Evolutionary conservation across 169 alveolate species (phyloP).

Genomic region (Eimeria necatrix): DNA sequence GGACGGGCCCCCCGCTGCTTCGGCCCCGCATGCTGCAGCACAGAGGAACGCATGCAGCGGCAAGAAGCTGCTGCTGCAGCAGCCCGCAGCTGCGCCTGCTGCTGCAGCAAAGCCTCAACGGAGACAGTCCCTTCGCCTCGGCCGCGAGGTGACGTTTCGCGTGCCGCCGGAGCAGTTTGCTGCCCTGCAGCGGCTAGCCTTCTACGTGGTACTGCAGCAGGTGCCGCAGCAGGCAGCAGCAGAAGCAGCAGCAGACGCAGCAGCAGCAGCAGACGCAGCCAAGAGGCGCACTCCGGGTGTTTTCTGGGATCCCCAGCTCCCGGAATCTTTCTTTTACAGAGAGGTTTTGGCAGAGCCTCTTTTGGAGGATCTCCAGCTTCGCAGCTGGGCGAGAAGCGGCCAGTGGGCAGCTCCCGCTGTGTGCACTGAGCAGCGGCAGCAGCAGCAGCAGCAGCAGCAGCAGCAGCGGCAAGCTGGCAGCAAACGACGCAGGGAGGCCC

Average conservation of each 20-base stretch:
- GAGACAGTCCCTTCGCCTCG: not conserved
- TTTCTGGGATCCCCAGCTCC: constrained; percentile 19
- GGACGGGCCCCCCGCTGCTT: too few relatives aligned
- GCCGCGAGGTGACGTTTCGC: constrained; percentile 19
- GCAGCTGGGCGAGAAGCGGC: not conserved
- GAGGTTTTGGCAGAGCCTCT: not conserved
- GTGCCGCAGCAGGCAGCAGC: not conserved
- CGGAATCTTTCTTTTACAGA: not conserved
- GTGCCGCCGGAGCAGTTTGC: constrained; percentile 36
- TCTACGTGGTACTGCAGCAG: not conserved
- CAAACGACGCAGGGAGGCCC: too few relatives aligned
- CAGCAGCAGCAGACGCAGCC: not conserved
- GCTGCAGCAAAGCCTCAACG: not conserved
- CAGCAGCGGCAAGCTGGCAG: not conserved
- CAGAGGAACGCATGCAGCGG: not conserved
- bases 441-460: constrained; percentile 17
- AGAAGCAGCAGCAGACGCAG: not conserved
- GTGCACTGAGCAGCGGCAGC: not conserved
- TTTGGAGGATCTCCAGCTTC: not conserved
- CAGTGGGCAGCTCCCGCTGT: too few relatives aligned
- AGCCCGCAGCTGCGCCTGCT: not conserved
- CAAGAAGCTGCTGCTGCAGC: not conserved
- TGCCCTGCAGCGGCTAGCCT: constrained; percentile 20
- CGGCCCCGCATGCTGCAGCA: not conserved
- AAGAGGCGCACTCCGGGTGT: not conserved